Conservation (phyloP, 768 basidiomycete species). For the Auriculariales sp. region DNA sequence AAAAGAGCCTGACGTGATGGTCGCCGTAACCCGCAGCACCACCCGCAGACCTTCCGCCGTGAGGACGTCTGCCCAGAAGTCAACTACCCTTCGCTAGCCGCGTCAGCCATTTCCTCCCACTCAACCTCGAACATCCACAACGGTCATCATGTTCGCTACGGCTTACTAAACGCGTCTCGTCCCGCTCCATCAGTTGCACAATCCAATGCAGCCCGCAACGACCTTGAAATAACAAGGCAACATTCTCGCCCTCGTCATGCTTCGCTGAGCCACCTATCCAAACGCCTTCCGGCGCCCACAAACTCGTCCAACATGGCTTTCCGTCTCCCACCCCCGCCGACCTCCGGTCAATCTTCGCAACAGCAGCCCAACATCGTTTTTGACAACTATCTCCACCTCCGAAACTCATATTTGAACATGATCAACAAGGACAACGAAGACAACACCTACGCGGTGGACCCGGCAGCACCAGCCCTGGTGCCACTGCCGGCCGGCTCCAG, state of each 20-base stretch:
- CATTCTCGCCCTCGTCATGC: neutral
- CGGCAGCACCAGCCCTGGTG: neutral
- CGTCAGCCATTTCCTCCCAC: slow-evolving; percentile 1
- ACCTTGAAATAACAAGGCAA: neutral
- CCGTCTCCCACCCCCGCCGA: neutral
- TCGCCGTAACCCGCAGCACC: neutral
- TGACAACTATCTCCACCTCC: neutral
- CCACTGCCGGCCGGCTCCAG: neutral
- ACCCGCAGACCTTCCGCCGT: neutral
- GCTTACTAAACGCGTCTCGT: neutral
- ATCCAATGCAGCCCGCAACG: neutral
- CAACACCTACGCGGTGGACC: neutral
- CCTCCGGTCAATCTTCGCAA: neutral
- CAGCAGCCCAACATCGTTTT: neutral
- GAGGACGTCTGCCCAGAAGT: neutral
- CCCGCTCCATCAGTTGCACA: neutral
- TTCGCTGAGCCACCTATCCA: neutral
- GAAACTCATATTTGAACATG: neutral
- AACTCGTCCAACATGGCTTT: neutral
- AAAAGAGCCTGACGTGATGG: neutral
- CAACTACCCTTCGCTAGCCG: neutral
- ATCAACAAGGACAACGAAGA: neutral
- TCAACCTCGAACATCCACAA: neutral
- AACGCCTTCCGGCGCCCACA: neutral
- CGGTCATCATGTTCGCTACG: neutral